Evolutionary conservation across 2,329 filamentous ascomycete genomes (phyloP).

Genomic region (Trichocomaceae sp.): DNA sequence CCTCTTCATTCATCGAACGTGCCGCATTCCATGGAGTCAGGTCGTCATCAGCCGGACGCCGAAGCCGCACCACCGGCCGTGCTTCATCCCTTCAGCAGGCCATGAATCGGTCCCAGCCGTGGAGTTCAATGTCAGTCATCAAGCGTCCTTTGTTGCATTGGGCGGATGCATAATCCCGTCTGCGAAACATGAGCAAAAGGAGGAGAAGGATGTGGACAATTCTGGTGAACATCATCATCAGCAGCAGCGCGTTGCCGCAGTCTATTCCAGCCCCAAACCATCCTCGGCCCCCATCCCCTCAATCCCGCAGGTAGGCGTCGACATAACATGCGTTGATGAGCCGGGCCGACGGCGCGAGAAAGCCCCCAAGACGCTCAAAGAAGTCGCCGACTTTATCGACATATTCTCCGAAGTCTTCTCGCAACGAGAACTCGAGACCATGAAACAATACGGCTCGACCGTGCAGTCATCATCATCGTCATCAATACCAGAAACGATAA

Average conservation of each 20-base stretch:
- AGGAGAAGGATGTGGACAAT: not conserved
- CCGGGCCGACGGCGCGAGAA: constrained; percentile 38
- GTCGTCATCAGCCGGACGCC: constrained; percentile 49
- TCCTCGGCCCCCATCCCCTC: constrained; percentile 14
- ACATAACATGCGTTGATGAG: constrained; percentile 59
- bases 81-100: constrained; percentile 40
- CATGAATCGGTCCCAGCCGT: constrained; percentile 27
- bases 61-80: constrained; percentile 46
- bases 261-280: constrained; percentile 8
- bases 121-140: constrained; percentile 61
- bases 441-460: constrained; percentile 35
- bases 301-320: constrained; percentile 48
- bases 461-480: constrained; percentile 14
- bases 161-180: constrained; percentile 41
- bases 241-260: not conserved
- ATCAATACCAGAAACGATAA: constrained; percentile 32
- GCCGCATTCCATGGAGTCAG: constrained; percentile 52
- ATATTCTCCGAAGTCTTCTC: constrained; percentile 57
- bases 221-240: no score
- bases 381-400: constrained; percentile 52
- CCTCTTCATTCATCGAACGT: constrained; percentile 50
- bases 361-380: constrained; percentile 44
- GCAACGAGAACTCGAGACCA: constrained; percentile 47
- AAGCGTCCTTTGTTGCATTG: constrained; percentile 56
- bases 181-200: not conserved